phyloP scores from a whole-genome alignment of 2,329 filamentous ascomycete genomes.

The Pyrenophora tritici-repentis region DNA sequence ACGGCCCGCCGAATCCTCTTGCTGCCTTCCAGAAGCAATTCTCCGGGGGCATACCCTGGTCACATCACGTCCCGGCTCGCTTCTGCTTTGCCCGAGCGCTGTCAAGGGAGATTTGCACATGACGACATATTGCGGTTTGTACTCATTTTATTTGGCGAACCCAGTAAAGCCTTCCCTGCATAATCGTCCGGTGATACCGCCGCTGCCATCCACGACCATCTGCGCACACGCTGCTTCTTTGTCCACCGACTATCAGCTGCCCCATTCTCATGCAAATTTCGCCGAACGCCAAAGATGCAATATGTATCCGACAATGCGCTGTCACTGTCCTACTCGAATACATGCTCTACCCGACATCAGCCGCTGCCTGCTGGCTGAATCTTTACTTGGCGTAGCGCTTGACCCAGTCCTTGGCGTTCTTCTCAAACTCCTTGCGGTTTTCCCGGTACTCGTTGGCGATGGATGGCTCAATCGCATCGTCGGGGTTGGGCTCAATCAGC shows the following conservation, averaged over 20 bases:
- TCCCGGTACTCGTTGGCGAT: slow-evolving; percentile 84
- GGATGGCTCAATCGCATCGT: slow-evolving; percentile 83
- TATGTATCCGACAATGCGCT: slow-evolving; percentile 11
- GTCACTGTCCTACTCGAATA: slow-evolving; percentile 3
- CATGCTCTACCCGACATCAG: background rate
- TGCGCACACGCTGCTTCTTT: slow-evolving; percentile 18
- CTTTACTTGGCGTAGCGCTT: slow-evolving; percentile 67
- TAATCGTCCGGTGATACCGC: slow-evolving; percentile 6
- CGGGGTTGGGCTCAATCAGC: slow-evolving; percentile 79
- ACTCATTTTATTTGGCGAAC: slow-evolving; percentile 20
- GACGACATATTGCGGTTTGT: slow-evolving; percentile 21
- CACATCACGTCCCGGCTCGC: slow-evolving; percentile 12
- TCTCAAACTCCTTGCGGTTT: slow-evolving; percentile 71
- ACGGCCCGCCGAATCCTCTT: slow-evolving; percentile 9
- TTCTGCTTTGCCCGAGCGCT: slow-evolving; percentile 7
- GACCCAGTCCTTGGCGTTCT: slow-evolving; percentile 75
- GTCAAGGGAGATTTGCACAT: slow-evolving; percentile 22
- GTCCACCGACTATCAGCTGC: slow-evolving; percentile 10
- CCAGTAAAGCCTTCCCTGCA: slow-evolving; percentile 16
- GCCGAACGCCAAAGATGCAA: slow-evolving; percentile 43
- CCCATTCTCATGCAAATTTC: slow-evolving; percentile 30
- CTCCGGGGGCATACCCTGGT: slow-evolving; percentile 5
- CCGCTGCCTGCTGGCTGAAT: slow-evolving; percentile 5
- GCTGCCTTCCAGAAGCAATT: slow-evolving; percentile 7
- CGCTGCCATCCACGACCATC: slow-evolving; percentile 9